These are phyloP conservation scores for Podila epigama DNA, from an alignment of 192 early-diverging fungal species.

Conservation along the genomic window DNA sequence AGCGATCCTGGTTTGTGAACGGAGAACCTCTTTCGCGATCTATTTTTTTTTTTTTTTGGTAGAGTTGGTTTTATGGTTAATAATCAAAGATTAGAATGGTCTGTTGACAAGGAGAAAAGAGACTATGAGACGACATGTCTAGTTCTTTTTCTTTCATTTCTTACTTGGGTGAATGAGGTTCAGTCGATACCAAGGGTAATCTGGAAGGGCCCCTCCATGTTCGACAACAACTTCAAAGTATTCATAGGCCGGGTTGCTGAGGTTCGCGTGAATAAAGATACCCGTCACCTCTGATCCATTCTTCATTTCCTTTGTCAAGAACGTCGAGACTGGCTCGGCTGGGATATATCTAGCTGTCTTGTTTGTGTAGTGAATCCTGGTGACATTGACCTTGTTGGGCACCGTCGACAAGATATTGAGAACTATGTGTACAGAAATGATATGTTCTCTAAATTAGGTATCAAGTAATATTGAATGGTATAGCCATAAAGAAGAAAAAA, in stretches of 20 bases:
- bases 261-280: background rate
- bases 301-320: background rate
- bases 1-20: background rate
- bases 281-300: background rate
- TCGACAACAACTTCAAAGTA: background rate
- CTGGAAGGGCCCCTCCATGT: background rate
- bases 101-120: too few relatives aligned
- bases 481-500: too few relatives aligned
- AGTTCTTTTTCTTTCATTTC: too few relatives aligned
- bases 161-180: background rate
- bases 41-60: too few relatives aligned
- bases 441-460: background rate
- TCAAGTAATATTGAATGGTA: background rate
- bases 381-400: background rate
- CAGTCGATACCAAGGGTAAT: background rate
- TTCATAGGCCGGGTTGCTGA: background rate
- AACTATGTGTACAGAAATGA: background rate
- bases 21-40: too few relatives aligned
- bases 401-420: background rate
- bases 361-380: background rate
- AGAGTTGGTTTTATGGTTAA: background rate
- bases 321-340: background rate
- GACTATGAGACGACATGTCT: too few relatives aligned
- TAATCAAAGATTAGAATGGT: too few relatives aligned
- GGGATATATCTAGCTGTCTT: too few relatives aligned